Base-by-base conservation (phyloP, 306 rosid genomes). In the Ochetophila trinervis region DNA sequence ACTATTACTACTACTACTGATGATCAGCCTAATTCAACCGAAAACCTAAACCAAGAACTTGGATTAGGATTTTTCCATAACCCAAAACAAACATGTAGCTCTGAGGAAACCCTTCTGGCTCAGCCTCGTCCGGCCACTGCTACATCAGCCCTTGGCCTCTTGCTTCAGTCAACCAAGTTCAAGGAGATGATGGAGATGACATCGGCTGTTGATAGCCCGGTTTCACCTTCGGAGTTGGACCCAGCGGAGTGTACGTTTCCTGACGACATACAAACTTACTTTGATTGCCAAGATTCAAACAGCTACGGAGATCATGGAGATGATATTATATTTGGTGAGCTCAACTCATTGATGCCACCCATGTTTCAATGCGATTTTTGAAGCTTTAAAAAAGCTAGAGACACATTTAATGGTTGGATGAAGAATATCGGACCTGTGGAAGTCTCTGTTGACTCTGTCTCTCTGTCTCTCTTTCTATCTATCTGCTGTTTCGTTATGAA, bases 101-200 rank as follows among this genome's bases (percentile, higher is more conserved):
- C 40, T 4, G 49, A 36, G 3, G 75, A 61, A 22, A 80, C 65
- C 65, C 20, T 27, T 34, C 37, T 73, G 13, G 14, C 66, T 13
- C 57, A 68, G 36, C 63, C 76, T 13, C 75, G 79, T 13, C 62
- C 82, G n/a, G 30, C 76, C 55, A 68, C 79, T 30, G 52, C 76
- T 44, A 80, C 85, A 1, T 68, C 81, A 37, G 84, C 84, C 59
- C 78, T 80, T 60, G 84, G 81, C 8, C 84, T 80, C 18, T 65
- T 80, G 4, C 78, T 80, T 9, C 81, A 75, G 5, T 80, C 84
- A 3, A 67, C 81, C 1, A 80, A 80, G 84, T 80, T 80, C 65
- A 80, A 75, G 75, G 84, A 80, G 69, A 80, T 80, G 84, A 75
- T 75, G 75, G 80, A 80, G 75, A 75, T 71, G 74, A 75, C 75